These are phyloP conservation scores for Pythium myriotylum DNA, from an alignment of 352 stramenopile genomes.

Conservation along the genomic window DNA sequence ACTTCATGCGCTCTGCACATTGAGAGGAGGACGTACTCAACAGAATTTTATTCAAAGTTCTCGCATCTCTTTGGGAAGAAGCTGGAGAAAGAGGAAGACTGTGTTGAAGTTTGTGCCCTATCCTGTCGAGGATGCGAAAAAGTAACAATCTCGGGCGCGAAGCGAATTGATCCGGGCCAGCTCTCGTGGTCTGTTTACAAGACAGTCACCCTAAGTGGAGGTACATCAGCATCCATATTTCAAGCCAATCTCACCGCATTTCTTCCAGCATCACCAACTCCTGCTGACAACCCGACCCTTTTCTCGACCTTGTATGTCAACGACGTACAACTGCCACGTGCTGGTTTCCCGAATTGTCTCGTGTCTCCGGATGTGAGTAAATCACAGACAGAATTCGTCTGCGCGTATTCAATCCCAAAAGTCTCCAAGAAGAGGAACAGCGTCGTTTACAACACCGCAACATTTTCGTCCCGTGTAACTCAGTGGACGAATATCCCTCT, in stretches of 20 bases:
- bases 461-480: constrained; percentile 44
- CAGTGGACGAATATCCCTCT: constrained; percentile 40
- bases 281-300: constrained; percentile 31
- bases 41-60: constrained; percentile 51
- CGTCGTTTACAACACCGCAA: constrained; percentile 36
- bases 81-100: constrained; percentile 69
- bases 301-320: constrained; percentile 63
- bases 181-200: constrained; percentile 49
- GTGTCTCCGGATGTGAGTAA: constrained; percentile 12
- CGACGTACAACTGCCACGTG: constrained; percentile 44
- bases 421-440: neutral
- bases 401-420: constrained; percentile 33
- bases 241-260: constrained; percentile 48
- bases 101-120: constrained; percentile 58
- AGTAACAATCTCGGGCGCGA: constrained; percentile 55
- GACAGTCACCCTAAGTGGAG: constrained; percentile 27
- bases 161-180: constrained; percentile 30
- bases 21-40: constrained; percentile 44
- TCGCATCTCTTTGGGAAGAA: constrained; percentile 74
- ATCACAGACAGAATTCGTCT: constrained; percentile 36
- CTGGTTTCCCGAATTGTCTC: constrained; percentile 59
- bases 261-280: constrained; percentile 28
- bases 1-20: constrained; percentile 46
- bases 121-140: constrained; percentile 69
- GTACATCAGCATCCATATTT: constrained; percentile 40